phyloP scores from a whole-genome alignment of 208 protist species.

The Trichomonas vaginalis region DNA sequence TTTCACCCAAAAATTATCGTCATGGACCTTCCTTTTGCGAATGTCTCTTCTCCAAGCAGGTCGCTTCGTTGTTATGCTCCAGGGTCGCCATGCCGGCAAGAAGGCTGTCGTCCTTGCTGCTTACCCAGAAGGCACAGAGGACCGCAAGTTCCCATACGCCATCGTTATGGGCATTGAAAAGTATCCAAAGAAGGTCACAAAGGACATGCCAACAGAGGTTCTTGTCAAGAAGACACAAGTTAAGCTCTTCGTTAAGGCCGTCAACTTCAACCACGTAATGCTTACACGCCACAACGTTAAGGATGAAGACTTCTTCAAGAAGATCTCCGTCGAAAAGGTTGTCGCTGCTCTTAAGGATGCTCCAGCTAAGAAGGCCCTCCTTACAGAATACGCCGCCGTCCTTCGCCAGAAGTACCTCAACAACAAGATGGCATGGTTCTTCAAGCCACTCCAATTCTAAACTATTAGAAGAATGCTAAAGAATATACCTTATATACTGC shows the following conservation, averaged over 20 bases:
- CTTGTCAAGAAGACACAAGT: slow-evolving; percentile 1
- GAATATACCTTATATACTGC: too few relatives aligned
- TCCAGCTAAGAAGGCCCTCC: not conserved
- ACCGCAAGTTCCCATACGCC: not conserved
- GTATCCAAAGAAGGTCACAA: not conserved
- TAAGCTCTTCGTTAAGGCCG: too few relatives aligned
- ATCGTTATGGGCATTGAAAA: not conserved
- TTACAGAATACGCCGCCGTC: not conserved
- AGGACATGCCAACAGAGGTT: not conserved
- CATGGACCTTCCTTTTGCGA: not conserved
- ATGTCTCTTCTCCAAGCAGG: not conserved
- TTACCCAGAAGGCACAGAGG: not conserved
- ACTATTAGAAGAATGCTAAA: too few relatives aligned
- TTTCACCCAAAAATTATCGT: too few relatives aligned
- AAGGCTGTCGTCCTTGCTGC: not conserved
- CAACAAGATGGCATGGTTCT: not conserved
- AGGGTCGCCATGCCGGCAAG: not conserved
- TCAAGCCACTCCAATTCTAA: slow-evolving; percentile 11
- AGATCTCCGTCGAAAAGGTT: too few relatives aligned
- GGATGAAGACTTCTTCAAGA: too few relatives aligned
- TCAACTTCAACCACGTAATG: too few relatives aligned
- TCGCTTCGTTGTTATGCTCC: not conserved
- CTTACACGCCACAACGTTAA: too few relatives aligned
- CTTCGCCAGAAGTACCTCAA: not conserved
- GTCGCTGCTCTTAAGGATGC: too few relatives aligned